phyloP scores from a whole-genome alignment of 257 asterid species.

The Penstemon newberryi region DNA sequence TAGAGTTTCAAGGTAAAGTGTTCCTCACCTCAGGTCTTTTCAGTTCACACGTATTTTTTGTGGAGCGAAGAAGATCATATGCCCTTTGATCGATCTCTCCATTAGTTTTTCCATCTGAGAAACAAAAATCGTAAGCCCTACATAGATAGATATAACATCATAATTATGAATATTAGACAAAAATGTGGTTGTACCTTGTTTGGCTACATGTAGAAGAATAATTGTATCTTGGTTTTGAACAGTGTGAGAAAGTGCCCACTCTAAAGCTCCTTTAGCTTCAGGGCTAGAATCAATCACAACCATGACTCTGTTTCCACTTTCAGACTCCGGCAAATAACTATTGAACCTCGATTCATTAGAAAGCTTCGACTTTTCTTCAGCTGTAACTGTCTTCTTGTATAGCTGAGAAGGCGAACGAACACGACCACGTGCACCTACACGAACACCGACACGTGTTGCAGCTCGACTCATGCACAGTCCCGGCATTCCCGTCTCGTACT shows the following conservation, averaged over 20 bases:
- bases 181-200: constrained; percentile 41
- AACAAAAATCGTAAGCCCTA: background rate
- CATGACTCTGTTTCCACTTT: constrained; percentile 75
- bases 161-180: background rate
- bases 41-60: constrained; percentile 45
- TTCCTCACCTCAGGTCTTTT: constrained; percentile 60
- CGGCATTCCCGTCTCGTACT: constrained; percentile 33
- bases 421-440: constrained; percentile 39
- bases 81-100: constrained; percentile 39
- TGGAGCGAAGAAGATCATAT: constrained; percentile 43
- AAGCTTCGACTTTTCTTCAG: constrained; percentile 35
- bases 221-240: constrained; percentile 70
- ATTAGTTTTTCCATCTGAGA: constrained; percentile 46
- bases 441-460: constrained; percentile 43
- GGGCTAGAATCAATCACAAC: constrained; percentile 65
- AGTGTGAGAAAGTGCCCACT: constrained; percentile 87
- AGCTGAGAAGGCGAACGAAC: constrained; percentile 57
- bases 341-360: constrained; percentile 43
- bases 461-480: constrained; percentile 55
- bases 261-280: constrained; percentile 74
- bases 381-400: constrained; percentile 30
- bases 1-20: too few species aligned
- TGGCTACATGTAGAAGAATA: constrained; percentile 62
- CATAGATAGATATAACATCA: background rate
- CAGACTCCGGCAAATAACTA: constrained; percentile 36